Evolutionary conservation across 2,329 filamentous ascomycete species (phyloP).

Genomic region (Calonectria fujianensis): DNA sequence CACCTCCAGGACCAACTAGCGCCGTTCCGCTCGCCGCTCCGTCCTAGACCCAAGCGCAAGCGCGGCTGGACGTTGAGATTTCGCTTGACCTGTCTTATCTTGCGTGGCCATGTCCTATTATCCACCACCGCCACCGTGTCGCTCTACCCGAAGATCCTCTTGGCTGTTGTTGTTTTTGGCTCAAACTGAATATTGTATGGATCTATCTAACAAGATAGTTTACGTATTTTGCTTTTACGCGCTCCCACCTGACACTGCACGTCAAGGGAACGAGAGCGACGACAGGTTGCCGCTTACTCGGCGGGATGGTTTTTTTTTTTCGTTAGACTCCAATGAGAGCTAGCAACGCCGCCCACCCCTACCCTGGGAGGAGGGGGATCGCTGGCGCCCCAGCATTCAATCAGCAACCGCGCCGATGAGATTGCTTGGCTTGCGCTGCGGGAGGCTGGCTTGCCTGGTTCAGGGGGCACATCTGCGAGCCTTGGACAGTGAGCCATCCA

Average conservation of each 20-base stretch:
- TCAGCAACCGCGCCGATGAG: conserved; percentile 36
- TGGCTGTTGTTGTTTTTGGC: conserved; percentile 16
- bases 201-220: conserved; percentile 13
- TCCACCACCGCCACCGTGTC: conserved; percentile 11
- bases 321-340: conserved; percentile 30
- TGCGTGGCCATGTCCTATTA: conserved; percentile 9
- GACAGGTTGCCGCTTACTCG: conserved; percentile 36
- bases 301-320: conserved; percentile 5
- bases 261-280: conserved; percentile 31
- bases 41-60: conserved; percentile 47
- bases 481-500: conserved; percentile 49
- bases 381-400: conserved; percentile 33
- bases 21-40: conserved; percentile 47
- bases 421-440: conserved; percentile 19
- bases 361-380: conserved; percentile 35
- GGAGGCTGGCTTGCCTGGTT: conserved; percentile 35
- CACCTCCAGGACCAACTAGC: conserved; percentile 43
- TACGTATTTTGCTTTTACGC: conserved; percentile 15
- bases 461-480: conserved; percentile 32
- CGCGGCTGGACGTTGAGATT: conserved; percentile 43
- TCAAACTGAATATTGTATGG: neutral
- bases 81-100: conserved; percentile 1
- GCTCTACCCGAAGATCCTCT: conserved; percentile 21
- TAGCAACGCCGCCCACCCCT: conserved; percentile 22
- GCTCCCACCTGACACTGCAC: conserved; percentile 13